Conservation (phyloP, 208 protist species). For the Trypanosoma avium region DNA sequence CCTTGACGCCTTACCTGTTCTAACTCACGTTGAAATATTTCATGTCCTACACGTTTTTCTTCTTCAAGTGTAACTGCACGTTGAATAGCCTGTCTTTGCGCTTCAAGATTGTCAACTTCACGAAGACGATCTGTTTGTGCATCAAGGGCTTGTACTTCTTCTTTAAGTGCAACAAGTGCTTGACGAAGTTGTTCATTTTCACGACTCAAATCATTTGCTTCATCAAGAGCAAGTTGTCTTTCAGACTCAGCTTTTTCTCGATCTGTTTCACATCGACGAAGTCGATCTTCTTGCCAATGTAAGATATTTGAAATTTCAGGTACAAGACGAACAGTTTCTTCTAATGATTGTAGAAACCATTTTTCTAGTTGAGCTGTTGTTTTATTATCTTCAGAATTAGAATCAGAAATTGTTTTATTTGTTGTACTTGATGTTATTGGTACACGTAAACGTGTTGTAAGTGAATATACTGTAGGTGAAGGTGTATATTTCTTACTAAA, state of each 20-base stretch:
- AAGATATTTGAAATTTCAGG: slow-evolving; percentile 7
- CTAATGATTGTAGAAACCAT: slow-evolving; percentile 19
- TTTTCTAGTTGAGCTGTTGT: slow-evolving; percentile 4
- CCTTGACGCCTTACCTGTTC: slow-evolving; percentile 16
- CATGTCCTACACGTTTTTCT: slow-evolving; percentile 9
- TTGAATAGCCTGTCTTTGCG: background rate
- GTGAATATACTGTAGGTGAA: background rate
- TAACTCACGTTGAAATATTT: slow-evolving; percentile 11
- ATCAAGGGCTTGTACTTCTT: slow-evolving; percentile 26
- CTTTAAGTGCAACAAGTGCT: slow-evolving; percentile 17
- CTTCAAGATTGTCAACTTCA: slow-evolving; percentile 9
- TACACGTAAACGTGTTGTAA: slow-evolving; percentile 7
- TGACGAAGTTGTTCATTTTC: slow-evolving; percentile 22
- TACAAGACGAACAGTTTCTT: slow-evolving; percentile 9
- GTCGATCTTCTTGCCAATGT: slow-evolving; percentile 12
- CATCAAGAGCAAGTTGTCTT: slow-evolving; percentile 3
- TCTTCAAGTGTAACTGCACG: slow-evolving; percentile 11
- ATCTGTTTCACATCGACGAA: slow-evolving; percentile 3
- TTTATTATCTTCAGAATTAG: background rate
- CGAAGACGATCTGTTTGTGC: slow-evolving; percentile 21
- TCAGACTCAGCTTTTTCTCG: background rate
- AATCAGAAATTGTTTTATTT: background rate
- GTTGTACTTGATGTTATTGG: background rate
- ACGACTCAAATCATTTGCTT: slow-evolving; percentile 6
- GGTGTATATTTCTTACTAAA: background rate